Conservation (phyloP, 2,329 filamentous ascomycete genomes). For the Macroventuria anomochaeta region DNA sequence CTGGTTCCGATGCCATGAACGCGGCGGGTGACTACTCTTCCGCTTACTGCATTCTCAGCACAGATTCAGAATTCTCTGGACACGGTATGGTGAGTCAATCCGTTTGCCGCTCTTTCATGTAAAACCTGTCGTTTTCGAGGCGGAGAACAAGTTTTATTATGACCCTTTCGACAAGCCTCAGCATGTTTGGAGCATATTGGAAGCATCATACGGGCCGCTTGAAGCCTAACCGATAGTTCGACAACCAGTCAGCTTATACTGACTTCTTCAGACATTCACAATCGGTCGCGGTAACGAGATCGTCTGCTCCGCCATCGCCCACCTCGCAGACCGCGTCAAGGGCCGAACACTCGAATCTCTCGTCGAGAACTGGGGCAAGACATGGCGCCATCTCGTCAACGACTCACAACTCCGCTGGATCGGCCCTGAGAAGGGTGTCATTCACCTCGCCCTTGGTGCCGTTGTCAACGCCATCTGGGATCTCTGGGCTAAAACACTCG, state of each 20-base stretch:
- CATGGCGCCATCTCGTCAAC: constrained; percentile 89
- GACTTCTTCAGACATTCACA: constrained; percentile 67
- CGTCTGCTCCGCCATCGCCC: constrained; percentile 82
- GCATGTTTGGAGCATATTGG: not conserved
- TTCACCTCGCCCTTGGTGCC: constrained; percentile 86
- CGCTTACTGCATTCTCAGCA: constrained; percentile 91
- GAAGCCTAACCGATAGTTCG: too few relatives aligned
- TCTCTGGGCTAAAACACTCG: constrained; percentile 86
- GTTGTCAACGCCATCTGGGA: constrained; percentile 94
- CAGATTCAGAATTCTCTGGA: constrained; percentile 72
- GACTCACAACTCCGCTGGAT: constrained; percentile 94
- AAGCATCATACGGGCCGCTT: too few relatives aligned
- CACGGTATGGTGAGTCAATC: constrained; percentile 73
- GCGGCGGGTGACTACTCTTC: constrained; percentile 90
- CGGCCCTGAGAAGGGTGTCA: constrained; percentile 91
- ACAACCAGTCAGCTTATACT: not conserved
- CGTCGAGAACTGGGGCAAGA: constrained; percentile 81
- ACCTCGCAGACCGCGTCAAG: constrained; percentile 77
- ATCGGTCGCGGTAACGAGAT: constrained; percentile 92
- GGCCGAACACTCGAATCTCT: constrained; percentile 78
- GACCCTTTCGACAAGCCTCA: not conserved
- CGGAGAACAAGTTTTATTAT: not conserved
- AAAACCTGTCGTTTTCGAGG: not conserved
- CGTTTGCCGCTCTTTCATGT: not conserved
- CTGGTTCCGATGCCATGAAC: constrained; percentile 97